Conservation (phyloP, 2,329 filamentous ascomycete genomes). For the Apiospora hydei region DNA sequence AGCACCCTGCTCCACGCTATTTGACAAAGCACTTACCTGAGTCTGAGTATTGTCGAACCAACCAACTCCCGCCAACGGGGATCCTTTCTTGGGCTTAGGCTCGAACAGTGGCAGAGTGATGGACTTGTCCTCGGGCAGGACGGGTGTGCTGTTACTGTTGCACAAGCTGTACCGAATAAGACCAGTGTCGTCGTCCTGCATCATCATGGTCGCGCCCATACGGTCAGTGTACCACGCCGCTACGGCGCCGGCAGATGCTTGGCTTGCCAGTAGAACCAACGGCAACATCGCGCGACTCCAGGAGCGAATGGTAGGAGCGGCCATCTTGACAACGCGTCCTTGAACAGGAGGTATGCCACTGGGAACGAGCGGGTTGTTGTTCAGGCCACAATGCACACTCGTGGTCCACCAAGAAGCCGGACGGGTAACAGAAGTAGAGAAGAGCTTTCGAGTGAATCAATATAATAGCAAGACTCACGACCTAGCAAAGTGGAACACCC, state of each 20-base stretch:
- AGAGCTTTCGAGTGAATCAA: neutral
- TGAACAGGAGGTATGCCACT: neutral
- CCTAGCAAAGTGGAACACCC: neutral
- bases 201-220: slow-evolving; percentile 43
- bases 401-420: neutral
- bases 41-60: slow-evolving; percentile 42
- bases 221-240: slow-evolving; percentile 46
- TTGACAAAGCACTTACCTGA: neutral
- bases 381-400: neutral
- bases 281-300: neutral
- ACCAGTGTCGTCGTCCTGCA: slow-evolving; percentile 46
- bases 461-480: neutral
- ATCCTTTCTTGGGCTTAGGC: slow-evolving; percentile 42
- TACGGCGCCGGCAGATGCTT: slow-evolving; percentile 38
- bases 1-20: neutral
- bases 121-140: slow-evolving; percentile 44
- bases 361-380: neutral
- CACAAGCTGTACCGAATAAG: slow-evolving; percentile 46
- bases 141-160: slow-evolving; percentile 40
- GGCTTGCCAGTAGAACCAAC: slow-evolving; percentile 35
- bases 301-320: neutral
- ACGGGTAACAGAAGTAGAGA: neutral
- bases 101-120: slow-evolving; percentile 37
- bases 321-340: neutral
- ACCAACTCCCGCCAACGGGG: slow-evolving; percentile 44